Evolutionary conservation across 2,329 filamentous ascomycete genomes (phyloP).

Genomic region (Simplicillium sp.): DNA sequence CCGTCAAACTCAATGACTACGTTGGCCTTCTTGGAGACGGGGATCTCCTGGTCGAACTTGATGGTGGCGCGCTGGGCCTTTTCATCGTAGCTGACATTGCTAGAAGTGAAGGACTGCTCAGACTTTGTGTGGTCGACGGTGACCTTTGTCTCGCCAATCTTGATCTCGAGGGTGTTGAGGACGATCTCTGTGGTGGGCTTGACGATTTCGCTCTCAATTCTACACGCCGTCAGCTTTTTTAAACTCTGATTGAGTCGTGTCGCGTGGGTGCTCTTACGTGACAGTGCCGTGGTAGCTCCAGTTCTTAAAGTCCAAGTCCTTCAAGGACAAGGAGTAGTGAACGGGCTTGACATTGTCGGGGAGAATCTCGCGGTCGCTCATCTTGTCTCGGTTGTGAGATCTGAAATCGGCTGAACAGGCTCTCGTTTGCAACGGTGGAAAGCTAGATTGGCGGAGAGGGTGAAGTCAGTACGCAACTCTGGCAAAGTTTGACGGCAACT

Average conservation of each 20-base stretch:
- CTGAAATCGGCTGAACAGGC: conserved; percentile 24
- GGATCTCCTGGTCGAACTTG: conserved; percentile 62
- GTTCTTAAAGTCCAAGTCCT: conserved; percentile 64
- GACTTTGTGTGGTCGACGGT: conserved; percentile 47
- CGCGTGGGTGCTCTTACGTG: conserved; percentile 26
- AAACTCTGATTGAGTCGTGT: not conserved
- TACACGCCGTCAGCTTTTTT: conserved; percentile 18
- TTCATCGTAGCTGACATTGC: conserved; percentile 68
- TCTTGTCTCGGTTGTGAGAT: conserved; percentile 25
- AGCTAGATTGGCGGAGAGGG: not conserved
- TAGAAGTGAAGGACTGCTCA: conserved; percentile 48
- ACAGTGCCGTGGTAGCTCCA: conserved; percentile 80
- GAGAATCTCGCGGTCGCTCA: conserved; percentile 54
- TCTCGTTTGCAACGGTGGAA: too few species aligned
- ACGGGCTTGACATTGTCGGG: conserved; percentile 62
- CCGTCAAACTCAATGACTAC: conserved; percentile 69
- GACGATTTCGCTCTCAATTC: conserved; percentile 66
- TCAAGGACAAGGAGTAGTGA: conserved; percentile 79
- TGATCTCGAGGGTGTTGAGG: conserved; percentile 78
- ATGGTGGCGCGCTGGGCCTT: conserved; percentile 78
- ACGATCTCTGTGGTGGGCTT: conserved; percentile 67
- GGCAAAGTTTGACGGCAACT: too few species aligned
- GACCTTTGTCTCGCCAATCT: conserved; percentile 58
- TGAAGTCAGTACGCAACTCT: not conserved
- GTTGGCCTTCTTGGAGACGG: conserved; percentile 53